These are phyloP conservation scores for Talaromyces trachyspermus DNA, from an alignment of 495 filamentous ascomycete genomes.

Conservation along the genomic window DNA sequence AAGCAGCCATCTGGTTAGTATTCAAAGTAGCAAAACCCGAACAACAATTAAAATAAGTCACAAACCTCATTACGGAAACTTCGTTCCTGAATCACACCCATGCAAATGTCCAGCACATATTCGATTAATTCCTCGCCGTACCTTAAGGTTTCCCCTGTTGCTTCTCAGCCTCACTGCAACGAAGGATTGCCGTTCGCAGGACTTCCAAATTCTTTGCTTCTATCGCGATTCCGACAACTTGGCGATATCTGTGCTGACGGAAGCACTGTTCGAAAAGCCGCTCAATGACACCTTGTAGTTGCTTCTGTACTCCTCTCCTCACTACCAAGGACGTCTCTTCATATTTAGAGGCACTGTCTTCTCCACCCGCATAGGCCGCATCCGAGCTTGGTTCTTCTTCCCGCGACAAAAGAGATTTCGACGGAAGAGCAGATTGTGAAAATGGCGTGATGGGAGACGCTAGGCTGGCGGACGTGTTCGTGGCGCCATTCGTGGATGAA, in stretches of 20 bases:
- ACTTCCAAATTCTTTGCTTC: conserved; percentile 91
- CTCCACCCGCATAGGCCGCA: conserved; percentile 44
- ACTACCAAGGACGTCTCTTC: conserved; percentile 48
- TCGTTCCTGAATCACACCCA: conserved; percentile 95
- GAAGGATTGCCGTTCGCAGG: conserved; percentile 76
- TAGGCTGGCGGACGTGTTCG: conserved; percentile 61
- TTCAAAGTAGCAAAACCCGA: background rate
- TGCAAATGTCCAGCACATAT: conserved; percentile 91
- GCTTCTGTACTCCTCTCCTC: conserved; percentile 53
- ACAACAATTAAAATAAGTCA: background rate
- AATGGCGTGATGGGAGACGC: conserved; percentile 88
- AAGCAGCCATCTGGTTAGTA: conserved; percentile 11
- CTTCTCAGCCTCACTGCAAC: conserved; percentile 74
- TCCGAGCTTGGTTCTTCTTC: conserved; percentile 58
- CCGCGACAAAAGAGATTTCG: conserved; percentile 86
- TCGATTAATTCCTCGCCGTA: conserved; percentile 91
- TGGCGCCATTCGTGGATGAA: conserved; percentile 49
- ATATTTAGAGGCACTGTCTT: conserved; percentile 44
- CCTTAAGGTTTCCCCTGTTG: conserved; percentile 48
- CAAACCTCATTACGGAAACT: conserved; percentile 70
- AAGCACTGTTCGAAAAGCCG: conserved; percentile 89
- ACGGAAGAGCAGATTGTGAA: conserved; percentile 81
- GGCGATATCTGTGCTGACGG: conserved; percentile 76
- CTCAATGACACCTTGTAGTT: conserved; percentile 75
- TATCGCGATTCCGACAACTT: conserved; percentile 97